Base-by-base conservation (phyloP, 2,329 filamentous ascomycete species). In the Colletotrichum euphorbiae region DNA sequence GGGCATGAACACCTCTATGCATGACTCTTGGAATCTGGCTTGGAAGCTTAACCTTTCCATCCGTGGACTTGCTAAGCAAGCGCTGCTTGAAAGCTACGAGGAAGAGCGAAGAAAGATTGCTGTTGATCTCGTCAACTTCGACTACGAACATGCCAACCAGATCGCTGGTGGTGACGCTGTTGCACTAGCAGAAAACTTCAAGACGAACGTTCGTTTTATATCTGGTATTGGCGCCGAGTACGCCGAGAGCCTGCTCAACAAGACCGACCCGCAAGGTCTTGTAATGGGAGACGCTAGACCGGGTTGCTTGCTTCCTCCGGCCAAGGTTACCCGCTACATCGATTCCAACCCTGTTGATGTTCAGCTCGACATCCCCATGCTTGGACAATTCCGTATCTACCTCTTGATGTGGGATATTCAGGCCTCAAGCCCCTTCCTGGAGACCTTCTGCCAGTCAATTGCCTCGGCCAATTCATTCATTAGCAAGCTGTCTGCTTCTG, bases 341-440 rank as follows among this genome's bases (percentile, higher is more conserved):
- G 92, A 94, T 77, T 89, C 91, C 3, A 94, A 94, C 73, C 91
- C 91, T 0, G 88, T 94, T 46, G 90, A 94, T 72, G 81, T 94
- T 31, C 91, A 94, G 75, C 87, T 93, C 6, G 92, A 94, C 74
- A 92, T 94, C 50, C 92, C 92, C 1, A 87, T 93, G 78, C 81
- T 94, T 6, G 90, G 91, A 28, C 92, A 94, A 74, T 94, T 94
- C 81, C 86, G 90, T 55, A 86, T 93, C 51, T 93, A 92, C 76
- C 84, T 94, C 69, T 85, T 94, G 69, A 86, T 89, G 69, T 88
- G 87, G 74, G 84, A 92, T 73, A 82, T 93, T 2, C 81, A 84
- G 62, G 77, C 83, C 36, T 83, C 85, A 3, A 80, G 80, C 61
- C 79, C 80, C 1, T 92, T 92, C 77, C 80, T 93, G 24, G 80